phyloP scores from a whole-genome alignment of 805 yeast genomes.

The Cyberlindnera xishuangbannaensis region DNA sequence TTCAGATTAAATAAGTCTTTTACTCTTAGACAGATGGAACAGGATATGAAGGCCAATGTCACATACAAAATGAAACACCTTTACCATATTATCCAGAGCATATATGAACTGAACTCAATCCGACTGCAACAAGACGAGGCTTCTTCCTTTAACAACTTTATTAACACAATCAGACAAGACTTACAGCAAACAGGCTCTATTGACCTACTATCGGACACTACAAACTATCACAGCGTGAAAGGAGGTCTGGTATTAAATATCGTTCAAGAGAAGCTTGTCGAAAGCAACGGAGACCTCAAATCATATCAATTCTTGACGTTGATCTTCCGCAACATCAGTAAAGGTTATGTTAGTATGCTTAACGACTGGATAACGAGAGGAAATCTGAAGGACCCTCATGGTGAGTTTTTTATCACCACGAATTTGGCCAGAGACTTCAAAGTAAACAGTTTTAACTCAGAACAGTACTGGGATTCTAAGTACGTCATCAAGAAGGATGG shows the following conservation, averaged over 20 bases:
- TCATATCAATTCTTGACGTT: slow-evolving; percentile 45
- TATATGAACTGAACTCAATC: slow-evolving; percentile 42
- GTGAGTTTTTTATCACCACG: slow-evolving; percentile 70
- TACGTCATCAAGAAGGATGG: slow-evolving; percentile 74
- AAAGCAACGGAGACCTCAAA: slow-evolving; percentile 58
- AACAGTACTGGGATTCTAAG: slow-evolving; percentile 68
- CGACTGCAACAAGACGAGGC: slow-evolving; percentile 29
- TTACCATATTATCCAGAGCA: slow-evolving; percentile 47
- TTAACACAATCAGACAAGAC: slow-evolving; percentile 35
- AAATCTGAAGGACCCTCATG: slow-evolving; percentile 65
- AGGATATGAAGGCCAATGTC: slow-evolving; percentile 35
- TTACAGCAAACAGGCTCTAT: slow-evolving; percentile 37
- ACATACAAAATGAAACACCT: slow-evolving; percentile 44
- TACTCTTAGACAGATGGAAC: slow-evolving; percentile 55
- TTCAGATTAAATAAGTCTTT: slow-evolving; percentile 44
- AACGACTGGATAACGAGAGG: slow-evolving; percentile 81
- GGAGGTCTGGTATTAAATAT: slow-evolving; percentile 73
- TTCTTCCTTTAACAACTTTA: slow-evolving; percentile 36
- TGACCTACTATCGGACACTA: slow-evolving; percentile 47
- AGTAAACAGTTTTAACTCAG: slow-evolving; percentile 34
- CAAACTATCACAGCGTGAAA: slow-evolving; percentile 50
- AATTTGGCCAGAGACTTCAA: slow-evolving; percentile 22
- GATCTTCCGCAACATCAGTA: slow-evolving; percentile 54
- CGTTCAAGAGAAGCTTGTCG: slow-evolving; percentile 51
- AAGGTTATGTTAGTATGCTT: slow-evolving; percentile 59